Base-by-base conservation (phyloP, 2,329 filamentous ascomycete genomes). In the Cladophialophora psammophila region DNA sequence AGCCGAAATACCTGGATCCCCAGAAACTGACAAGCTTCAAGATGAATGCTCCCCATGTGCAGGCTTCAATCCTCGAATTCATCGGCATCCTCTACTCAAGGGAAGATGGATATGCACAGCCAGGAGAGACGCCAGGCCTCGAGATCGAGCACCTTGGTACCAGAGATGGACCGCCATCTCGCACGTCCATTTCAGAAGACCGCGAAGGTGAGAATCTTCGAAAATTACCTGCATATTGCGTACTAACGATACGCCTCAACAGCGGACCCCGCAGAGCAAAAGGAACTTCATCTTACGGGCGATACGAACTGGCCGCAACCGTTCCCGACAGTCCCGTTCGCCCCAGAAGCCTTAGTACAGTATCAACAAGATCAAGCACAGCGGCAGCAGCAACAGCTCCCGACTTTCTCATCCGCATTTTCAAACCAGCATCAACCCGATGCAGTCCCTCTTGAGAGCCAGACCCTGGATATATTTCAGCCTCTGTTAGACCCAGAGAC, bases 21-120 rank as follows among this genome's bases (percentile, higher is more conserved):
- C 8, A 34, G 13, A 63, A 63, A 35, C 40, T 66, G 52, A 66
- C 59, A 5, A 58, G 32, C 35, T 66, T 66, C 50, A 66, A 57
- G 48, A 18, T 42, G 4, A 55, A 52, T 38, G 57, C 58, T 18
- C 53, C 53, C 2, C 52, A 63, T 38, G 64, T 35, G 7, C 64
- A 55, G 36, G 52, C 56, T 6, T 66, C 57, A 6, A 66, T 66
- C 53, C 64, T 66, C n/a, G 58, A 63, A 20, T 60, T 60, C 48
- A 54, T 32, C 32, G 40, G 42, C 8, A 55, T 60, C 20, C 45
- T 65, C 35, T 26, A 20, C 10, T 50, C 38, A 13, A 64, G 53
- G 20, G 42, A 59, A 6, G 53, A 53, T 20, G 62, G 62, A 32
- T 58, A 58, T n/a, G 36, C 26, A 2, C 50, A 38, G 9, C 42